Base-by-base conservation (phyloP, 1,284 basidiomycete genomes). In the Trichosporon sp. region DNA sequence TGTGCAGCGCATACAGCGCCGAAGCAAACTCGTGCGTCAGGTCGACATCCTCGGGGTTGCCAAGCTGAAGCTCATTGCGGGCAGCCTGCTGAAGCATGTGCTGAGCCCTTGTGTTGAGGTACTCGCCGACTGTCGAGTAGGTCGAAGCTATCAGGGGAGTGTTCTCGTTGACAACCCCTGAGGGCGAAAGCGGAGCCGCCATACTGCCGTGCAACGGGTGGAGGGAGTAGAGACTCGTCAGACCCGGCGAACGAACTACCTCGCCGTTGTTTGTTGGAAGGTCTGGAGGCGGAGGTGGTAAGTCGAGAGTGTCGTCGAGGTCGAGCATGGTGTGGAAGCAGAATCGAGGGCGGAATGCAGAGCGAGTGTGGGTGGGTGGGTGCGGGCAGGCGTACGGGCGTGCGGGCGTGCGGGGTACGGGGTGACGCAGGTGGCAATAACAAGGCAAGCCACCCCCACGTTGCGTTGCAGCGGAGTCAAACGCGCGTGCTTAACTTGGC, bases 1-100 rank as follows among this genome's bases (percentile, higher is more conserved):
- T 60, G 62, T 68, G 67, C 34, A 68, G 62, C 32, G 67, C 67
- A 36, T 68, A 68, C 33, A 68, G 46, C 14, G 56, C 54, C 33
- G 57, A 59, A 2, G 62, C 67, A 32, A 68, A 52, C 60, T 68
- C 67, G 54, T 68, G 64, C 27, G 67, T 68, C 9, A 68, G 19
- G 61, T 68, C 67, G 5, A 61, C 21, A 13, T 59, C 57, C 9
- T 59, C 54, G 14, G 49, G 46, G 4, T 31, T 5, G 37, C 32
- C 16, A 14, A 59, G 13, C 29, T 29, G n/a, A 3, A 56, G 49
- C 16, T 54, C 49, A 14, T 54, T 54, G 4, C 49, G 49, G 5
- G 49, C 49, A 29, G 49, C 25, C 49, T 54, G 49, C 29, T 31
- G 49, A 6, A 54, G 49, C 49, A 54, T 54, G 27, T 54, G 49